Percentiles rank a stretch among this genome's conserved stretches.
Conservation (phyloP, 768 basidiomycete species). For the Amanita phalloides region DNA sequence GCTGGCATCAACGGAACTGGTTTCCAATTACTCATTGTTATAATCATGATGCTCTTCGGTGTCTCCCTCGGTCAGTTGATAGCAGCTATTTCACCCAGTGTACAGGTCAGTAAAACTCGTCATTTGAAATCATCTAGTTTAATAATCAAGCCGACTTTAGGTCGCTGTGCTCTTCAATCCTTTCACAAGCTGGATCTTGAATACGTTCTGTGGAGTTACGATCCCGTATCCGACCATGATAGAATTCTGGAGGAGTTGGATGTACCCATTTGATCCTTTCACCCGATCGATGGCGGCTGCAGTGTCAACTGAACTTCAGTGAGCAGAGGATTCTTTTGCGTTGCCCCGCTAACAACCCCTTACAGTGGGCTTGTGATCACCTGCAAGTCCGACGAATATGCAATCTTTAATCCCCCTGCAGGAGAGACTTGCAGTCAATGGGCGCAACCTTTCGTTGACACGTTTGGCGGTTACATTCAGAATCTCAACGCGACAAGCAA, state of each 20-base stretch:
- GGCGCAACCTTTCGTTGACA: slow-evolving; percentile 53
- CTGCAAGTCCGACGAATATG: slow-evolving; percentile 63
- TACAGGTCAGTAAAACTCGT: slow-evolving; percentile 31
- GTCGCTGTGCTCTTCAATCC: slow-evolving; percentile 78
- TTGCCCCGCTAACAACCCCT: slow-evolving; percentile 7
- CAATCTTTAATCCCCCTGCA: slow-evolving; percentile 58
- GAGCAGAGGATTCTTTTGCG: slow-evolving; percentile 10
- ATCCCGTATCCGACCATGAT: slow-evolving; percentile 57
- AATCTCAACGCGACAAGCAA: slow-evolving; percentile 45
- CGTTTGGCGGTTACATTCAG: slow-evolving; percentile 64
- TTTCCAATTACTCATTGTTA: slow-evolving; percentile 58
- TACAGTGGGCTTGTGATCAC: slow-evolving; percentile 47
- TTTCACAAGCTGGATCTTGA: slow-evolving; percentile 52
- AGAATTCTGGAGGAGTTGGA: slow-evolving; percentile 67
- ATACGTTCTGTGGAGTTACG: slow-evolving; percentile 74
- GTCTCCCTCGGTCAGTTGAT: slow-evolving; percentile 70
- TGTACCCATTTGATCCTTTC: slow-evolving; percentile 64
- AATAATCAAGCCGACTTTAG: slow-evolving; percentile 15
- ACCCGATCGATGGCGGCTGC: slow-evolving; percentile 64
- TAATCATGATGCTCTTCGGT: slow-evolving; percentile 55
- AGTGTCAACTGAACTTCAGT: slow-evolving; percentile 71
- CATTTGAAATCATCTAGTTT: slow-evolving; percentile 16
- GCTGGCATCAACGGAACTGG: slow-evolving; percentile 53
- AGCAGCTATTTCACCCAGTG: slow-evolving; percentile 65
- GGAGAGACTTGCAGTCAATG: slow-evolving; percentile 66